Evolutionary conservation across 345 rosid species (phyloP).

Genomic region (Salix udensis): DNA sequence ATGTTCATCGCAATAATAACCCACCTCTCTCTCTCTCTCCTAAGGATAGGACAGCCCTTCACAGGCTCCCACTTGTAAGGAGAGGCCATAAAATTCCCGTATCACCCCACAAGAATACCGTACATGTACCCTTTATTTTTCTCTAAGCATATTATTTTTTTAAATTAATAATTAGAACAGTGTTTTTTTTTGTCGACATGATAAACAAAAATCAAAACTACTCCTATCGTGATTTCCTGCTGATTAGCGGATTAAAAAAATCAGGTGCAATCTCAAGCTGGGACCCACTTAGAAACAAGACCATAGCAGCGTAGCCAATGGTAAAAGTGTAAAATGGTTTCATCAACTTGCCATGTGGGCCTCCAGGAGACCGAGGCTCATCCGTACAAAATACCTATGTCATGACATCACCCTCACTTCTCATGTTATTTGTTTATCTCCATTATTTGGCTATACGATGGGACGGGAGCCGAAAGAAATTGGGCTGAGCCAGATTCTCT

Average conservation of each 20-base stretch:
- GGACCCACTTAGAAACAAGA: constrained; percentile 9
- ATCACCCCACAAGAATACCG: constrained; percentile 15
- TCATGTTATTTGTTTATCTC: neutral
- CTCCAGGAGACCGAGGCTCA: constrained; percentile 8
- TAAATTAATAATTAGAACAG: no score
- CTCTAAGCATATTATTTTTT: no score
- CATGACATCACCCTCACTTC: neutral
- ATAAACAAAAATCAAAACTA: neutral
- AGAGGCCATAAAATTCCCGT: constrained; percentile 10
- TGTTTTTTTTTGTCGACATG: no score
- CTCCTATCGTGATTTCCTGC: neutral
- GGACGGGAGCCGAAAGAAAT: neutral
- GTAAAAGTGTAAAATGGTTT: neutral
- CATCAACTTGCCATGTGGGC: constrained; percentile 23
- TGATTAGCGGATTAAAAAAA: neutral
- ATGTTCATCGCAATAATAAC: neutral
- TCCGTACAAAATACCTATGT: constrained; percentile 29
- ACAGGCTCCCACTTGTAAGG: constrained; percentile 37
- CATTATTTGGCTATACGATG: no score
- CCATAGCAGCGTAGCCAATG: neutral
- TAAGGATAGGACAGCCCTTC: neutral
- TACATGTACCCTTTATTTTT: constrained; percentile 1
- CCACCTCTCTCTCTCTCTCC: neutral
- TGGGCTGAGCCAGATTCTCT: neutral
- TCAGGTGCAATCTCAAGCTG: neutral